Base-by-base conservation (phyloP, 139 green algal species). In the Coccomyxa sp. region DNA sequence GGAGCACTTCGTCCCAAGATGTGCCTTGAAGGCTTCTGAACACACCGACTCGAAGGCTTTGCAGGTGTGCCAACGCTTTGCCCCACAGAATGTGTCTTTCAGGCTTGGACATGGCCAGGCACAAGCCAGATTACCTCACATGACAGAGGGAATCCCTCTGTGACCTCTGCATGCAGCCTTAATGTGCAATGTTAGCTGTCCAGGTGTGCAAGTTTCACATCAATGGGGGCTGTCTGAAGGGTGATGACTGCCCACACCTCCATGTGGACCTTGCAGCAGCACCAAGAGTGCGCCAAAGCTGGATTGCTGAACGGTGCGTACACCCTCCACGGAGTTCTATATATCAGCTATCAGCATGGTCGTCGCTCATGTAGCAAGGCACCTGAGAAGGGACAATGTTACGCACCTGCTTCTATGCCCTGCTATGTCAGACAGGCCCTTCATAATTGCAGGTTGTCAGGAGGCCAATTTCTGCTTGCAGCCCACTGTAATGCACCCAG, bases 171-270 rank as follows among this genome's bases (percentile, higher is more conserved):
- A 10, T 64, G 50, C 50, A 64, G 50, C 18, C 2, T 22, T 31
- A 22, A 18, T 31, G 50, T 31, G 5, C 50, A 64, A 64, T 64
- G 50, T 31, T 64, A 22, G 18, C 50, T 31, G 3, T 22, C 2
- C 50, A 64, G 50, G 18, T 64, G 50, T 64, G 50, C 50, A 64
- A 64, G 50, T 64, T 64, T 64, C 50, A 64, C 50, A 64, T 64
- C 22, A 64, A 64, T 7, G 50, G 50, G 50, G 18, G 50, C 50
- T 64, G 50, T 64, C 18, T 1, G 27, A 64, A 64, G 50, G 50
- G 50, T 3, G 18, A 18, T 22, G 27, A 22, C 50, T 64, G 50
- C 5, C 50, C 50, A 18, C 27, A 31, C 50, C 50, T 64, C 18
- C 50, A 64, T 64, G 50, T 64, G 50, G 50, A 64, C 50, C 18